Evolutionary conservation across 305 asterid genomes (phyloP).

Genomic region (Fraxinus albicans): DNA sequence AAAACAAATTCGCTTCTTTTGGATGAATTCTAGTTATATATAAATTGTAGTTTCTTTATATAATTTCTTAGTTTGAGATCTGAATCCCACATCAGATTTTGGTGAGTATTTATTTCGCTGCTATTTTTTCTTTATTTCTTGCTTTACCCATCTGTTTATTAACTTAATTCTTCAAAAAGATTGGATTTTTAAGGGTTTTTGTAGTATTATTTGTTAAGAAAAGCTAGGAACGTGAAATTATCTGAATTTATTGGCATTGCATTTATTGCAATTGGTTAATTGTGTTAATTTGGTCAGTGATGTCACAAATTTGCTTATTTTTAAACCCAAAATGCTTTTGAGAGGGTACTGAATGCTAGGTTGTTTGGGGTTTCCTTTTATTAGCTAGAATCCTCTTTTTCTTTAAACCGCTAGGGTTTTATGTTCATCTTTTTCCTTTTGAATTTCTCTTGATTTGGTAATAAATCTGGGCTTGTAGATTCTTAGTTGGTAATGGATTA

Average conservation of each 20-base stretch:
- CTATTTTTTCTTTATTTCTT: background rate
- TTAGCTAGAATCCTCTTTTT: background rate
- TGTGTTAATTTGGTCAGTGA: background rate
- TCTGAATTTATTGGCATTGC: background rate
- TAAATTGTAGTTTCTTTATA: background rate
- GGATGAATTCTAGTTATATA: background rate
- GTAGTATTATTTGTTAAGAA: background rate
- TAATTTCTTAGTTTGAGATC: background rate
- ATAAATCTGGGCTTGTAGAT: slow-evolving; percentile 12
- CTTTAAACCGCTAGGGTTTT: slow-evolving; percentile 21
- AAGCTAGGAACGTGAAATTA: background rate
- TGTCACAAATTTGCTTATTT: background rate
- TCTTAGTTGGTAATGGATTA: slow-evolving; percentile 49
- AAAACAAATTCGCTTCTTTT: background rate
- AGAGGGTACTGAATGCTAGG: background rate
- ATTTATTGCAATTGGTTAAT: background rate
- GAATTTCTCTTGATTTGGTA: slow-evolving; percentile 14
- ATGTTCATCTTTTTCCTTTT: background rate
- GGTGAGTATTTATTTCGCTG: background rate
- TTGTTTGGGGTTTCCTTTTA: background rate
- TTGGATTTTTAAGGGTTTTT: background rate
- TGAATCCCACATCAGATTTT: background rate
- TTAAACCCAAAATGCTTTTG: background rate
- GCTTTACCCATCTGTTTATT: background rate
- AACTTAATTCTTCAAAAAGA: background rate